These are phyloP conservation scores for Cylindrodendrum hubeiense DNA, from an alignment of 2,329 filamentous ascomycete species.

Conservation along the genomic window DNA sequence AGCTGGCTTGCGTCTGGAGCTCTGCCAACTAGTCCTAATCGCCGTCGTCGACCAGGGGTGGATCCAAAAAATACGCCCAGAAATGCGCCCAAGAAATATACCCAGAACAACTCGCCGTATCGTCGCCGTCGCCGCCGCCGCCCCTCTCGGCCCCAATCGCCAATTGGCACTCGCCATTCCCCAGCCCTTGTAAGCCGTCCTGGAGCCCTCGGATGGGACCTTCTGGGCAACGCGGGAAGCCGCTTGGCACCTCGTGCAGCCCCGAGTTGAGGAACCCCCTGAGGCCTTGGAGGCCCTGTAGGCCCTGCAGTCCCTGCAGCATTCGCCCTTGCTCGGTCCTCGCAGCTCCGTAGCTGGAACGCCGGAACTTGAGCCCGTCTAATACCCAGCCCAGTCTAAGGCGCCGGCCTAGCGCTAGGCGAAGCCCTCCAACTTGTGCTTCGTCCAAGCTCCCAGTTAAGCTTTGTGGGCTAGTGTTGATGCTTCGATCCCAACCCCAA, in stretches of 20 bases:
- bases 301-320: neutral
- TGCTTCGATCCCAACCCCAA: conserved; percentile 8
- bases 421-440: conserved; percentile 16
- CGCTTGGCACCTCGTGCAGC: neutral
- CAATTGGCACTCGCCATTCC: neutral
- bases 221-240: neutral
- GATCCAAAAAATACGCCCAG: neutral
- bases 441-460: conserved; percentile 20
- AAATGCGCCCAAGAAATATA: neutral
- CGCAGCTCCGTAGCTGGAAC: conserved; percentile 14
- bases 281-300: neutral
- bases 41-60: neutral
- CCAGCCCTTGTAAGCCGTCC: conserved; percentile 10
- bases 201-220: conserved; percentile 9
- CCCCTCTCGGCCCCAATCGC: neutral
- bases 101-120: neutral
- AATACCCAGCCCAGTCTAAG: conserved; percentile 1
- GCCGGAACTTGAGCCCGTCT: neutral
- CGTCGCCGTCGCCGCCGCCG: neutral
- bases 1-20: conserved; percentile 10
- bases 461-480: conserved; percentile 11
- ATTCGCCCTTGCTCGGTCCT: conserved; percentile 5
- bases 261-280: conserved; percentile 4
- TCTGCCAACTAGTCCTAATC: neutral
- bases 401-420: conserved; percentile 16